These are phyloP conservation scores for Selaginella moellendorffii DNA, from an alignment of 75 land plant species.

Conservation along the genomic window DNA sequence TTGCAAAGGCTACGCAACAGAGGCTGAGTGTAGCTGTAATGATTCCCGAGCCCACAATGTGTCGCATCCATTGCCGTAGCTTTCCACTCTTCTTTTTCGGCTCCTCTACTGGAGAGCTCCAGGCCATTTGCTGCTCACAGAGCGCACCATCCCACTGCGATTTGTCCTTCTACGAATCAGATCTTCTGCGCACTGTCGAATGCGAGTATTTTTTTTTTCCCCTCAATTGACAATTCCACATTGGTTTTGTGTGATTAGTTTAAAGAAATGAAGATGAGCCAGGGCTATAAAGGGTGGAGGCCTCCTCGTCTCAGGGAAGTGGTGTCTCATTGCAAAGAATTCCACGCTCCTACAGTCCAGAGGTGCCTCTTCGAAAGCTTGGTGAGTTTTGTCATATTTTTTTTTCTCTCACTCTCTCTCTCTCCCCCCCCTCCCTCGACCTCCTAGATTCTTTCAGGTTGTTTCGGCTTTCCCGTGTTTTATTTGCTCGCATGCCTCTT, in stretches of 20 bases:
- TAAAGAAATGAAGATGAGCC: background rate
- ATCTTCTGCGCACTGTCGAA: background rate
- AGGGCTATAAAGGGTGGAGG: background rate
- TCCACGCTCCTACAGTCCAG: background rate
- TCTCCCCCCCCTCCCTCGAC: no score
- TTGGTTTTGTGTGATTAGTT: background rate
- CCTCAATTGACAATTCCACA: no score
- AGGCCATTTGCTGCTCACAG: background rate
- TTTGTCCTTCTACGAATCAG: background rate
- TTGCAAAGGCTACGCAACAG: no score
- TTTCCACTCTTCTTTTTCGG: no score
- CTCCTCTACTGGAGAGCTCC: background rate
- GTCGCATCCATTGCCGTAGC: no score
- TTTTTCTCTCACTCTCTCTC: no score
- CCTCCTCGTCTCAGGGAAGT: background rate
- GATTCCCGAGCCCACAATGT: no score
- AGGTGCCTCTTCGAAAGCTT: no score
- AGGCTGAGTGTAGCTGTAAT: no score
- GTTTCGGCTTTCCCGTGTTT: background rate
- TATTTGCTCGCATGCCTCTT: no score
- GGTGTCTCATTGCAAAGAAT: background rate
- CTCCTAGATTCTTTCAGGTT: background rate
- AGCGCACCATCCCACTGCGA: background rate
- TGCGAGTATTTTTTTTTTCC: no score
- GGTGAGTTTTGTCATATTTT: background rate